phyloP scores from a whole-genome alignment of 179 eudicot species.

The Carnegiea gigantea region DNA sequence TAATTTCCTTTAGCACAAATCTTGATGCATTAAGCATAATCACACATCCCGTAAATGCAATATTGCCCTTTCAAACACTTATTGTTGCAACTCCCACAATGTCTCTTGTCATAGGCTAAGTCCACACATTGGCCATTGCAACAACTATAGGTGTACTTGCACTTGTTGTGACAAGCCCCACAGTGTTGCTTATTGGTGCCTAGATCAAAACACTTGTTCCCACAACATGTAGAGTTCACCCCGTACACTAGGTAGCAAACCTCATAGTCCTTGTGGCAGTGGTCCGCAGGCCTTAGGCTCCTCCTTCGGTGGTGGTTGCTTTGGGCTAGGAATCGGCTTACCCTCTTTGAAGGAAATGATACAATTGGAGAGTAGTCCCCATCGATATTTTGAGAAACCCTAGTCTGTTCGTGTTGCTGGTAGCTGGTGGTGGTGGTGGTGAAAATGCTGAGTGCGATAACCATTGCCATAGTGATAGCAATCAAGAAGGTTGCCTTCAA shows the following conservation, averaged over 20 bases:
- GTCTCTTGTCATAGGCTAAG: conserved; percentile 51
- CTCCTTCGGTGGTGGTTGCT: conserved; percentile 8
- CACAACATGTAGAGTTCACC: conserved; percentile 50
- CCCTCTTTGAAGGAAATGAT: conserved; percentile 26
- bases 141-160: conserved; percentile 41
- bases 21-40: conserved; percentile 38
- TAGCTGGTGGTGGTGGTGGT: neutral
- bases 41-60: conserved; percentile 61
- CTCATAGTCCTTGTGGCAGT: conserved; percentile 52
- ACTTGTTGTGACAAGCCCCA: conserved; percentile 58
- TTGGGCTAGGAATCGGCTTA: conserved; percentile 41
- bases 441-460: neutral
- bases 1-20: neutral
- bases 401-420: neutral
- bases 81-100: conserved; percentile 51
- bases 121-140: conserved; percentile 62
- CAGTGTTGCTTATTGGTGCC: conserved; percentile 39
- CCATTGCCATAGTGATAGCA: conserved; percentile 24
- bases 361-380: no score
- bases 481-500: conserved; percentile 26
- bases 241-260: conserved; percentile 31
- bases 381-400: no score
- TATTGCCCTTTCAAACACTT: conserved; percentile 37
- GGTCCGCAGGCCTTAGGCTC: conserved; percentile 51
- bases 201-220: conserved; percentile 64